These are phyloP conservation scores for Aspergillus brasiliensis DNA, from an alignment of 2,329 filamentous ascomycete species.

Conservation along the genomic window DNA sequence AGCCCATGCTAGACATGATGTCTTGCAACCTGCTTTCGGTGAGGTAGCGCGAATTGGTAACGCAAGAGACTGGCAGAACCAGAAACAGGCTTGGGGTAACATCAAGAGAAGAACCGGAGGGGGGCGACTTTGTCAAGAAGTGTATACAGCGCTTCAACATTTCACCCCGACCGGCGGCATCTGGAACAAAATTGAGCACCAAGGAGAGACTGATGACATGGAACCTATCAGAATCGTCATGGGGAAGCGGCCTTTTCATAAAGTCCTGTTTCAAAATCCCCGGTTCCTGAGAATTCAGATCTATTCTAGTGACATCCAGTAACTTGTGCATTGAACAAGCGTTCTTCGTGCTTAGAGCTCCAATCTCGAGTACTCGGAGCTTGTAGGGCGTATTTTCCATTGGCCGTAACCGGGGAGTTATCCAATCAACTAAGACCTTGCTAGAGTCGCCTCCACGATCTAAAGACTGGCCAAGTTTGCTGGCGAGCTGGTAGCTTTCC, in stretches of 20 bases:
- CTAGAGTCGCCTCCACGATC: constrained; percentile 67
- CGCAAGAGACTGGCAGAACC: constrained; percentile 83
- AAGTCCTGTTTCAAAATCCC: constrained; percentile 86
- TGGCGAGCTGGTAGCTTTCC: constrained; percentile 63
- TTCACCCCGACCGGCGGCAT: constrained; percentile 70
- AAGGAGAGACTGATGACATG: constrained; percentile 90
- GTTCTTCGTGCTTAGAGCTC: constrained; percentile 81
- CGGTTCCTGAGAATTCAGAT: constrained; percentile 81
- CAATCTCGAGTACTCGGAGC: constrained; percentile 80
- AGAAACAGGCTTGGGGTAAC: constrained; percentile 69
- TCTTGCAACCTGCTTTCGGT: constrained; percentile 67
- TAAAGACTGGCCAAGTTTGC: constrained; percentile 62
- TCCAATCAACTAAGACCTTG: constrained; percentile 61
- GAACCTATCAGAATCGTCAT: constrained; percentile 64
- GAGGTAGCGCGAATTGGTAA: constrained; percentile 88
- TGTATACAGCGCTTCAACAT: constrained; percentile 78
- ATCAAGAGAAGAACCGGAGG: constrained; percentile 22
- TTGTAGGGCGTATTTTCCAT: constrained; percentile 28
- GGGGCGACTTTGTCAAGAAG: constrained; percentile 59
- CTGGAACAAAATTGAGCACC: constrained; percentile 91
- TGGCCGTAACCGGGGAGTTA: constrained; percentile 38
- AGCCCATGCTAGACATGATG: constrained; percentile 80
- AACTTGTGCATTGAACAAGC: constrained; percentile 72
- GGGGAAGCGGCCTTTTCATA: constrained; percentile 79
- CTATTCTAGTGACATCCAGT: constrained; percentile 80